Evolutionary conservation across 2,329 filamentous ascomycete species (phyloP).

Genomic region (Domatiomyces catenatus): DNA sequence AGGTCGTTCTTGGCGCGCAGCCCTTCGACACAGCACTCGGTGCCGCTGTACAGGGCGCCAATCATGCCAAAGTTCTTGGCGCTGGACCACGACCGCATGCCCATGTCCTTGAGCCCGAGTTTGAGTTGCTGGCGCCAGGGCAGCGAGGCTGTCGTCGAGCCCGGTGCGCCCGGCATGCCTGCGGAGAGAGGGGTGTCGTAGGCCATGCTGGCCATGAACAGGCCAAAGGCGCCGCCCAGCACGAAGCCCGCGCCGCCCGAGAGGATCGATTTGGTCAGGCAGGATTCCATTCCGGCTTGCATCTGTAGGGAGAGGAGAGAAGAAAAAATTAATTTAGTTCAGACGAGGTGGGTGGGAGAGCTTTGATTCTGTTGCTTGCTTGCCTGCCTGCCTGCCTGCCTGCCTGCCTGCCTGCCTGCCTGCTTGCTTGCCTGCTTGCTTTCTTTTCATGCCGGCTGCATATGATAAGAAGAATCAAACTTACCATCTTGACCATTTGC

Average conservation of each 20-base stretch:
- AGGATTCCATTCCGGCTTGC: slow-evolving; percentile 78
- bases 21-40: slow-evolving; percentile 91
- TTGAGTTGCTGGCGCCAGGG: slow-evolving; percentile 72
- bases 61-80: slow-evolving; percentile 94
- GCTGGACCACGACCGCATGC: slow-evolving; percentile 59
- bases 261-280: slow-evolving; percentile 73
- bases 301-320: slow-evolving; percentile 40
- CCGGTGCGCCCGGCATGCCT: slow-evolving; percentile 29
- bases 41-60: slow-evolving; percentile 77
- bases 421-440: not conserved
- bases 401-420: too few species aligned
- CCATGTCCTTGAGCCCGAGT: slow-evolving; percentile 89
- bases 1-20: slow-evolving; percentile 83
- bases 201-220: slow-evolving; percentile 95
- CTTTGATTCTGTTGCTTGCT: too few species aligned
- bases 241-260: slow-evolving; percentile 88
- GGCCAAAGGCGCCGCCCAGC: slow-evolving; percentile 80
- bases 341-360: not conserved
- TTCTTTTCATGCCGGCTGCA: too few species aligned
- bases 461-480: not conserved
- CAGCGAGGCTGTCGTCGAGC: slow-evolving; percentile 38
- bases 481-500: slow-evolving; percentile 33
- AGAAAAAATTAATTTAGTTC: not conserved
- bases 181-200: slow-evolving; percentile 80
- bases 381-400: too few species aligned